Conservation (phyloP, 148 eudicot genomes). For the Talinum fruticosum region DNA sequence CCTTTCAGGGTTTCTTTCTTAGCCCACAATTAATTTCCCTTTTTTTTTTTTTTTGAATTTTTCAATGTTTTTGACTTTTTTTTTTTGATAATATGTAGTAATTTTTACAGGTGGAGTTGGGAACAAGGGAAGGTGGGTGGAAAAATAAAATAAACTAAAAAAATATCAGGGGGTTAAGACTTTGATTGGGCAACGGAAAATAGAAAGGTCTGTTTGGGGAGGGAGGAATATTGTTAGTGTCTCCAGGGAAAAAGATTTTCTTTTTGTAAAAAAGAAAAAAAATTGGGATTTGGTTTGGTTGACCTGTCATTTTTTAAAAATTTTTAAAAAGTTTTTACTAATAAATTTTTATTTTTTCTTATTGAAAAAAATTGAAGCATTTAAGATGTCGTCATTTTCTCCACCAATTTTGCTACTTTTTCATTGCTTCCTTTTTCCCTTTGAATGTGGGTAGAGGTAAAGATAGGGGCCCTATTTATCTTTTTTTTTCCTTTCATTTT, state of each 20-base stretch:
- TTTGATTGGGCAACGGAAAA: not conserved
- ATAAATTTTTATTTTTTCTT: no score
- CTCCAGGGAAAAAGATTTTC: not conserved
- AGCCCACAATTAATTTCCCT: no score
- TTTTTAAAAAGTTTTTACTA: no score
- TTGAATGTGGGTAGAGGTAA: not conserved
- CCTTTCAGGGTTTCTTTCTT: no score
- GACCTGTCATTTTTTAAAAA: not conserved
- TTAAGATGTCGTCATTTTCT: not conserved
- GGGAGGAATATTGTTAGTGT: not conserved
- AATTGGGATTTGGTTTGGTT: not conserved
- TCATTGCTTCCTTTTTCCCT: not conserved
- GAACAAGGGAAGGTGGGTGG: slow-evolving; percentile 1
- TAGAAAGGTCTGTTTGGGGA: not conserved
- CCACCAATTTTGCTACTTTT: not conserved
- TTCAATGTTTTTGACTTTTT: not conserved
- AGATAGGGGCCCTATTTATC: no score
- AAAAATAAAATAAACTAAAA: not conserved
- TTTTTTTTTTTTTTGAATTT: not conserved
- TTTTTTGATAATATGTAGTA: not conserved
- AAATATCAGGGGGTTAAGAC: not conserved
- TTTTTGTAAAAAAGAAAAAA: no score
- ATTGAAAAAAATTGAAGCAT: no score
- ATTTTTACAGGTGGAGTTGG: not conserved
- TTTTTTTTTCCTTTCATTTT: no score